Conservation (phyloP, 352 stramenopile genomes). For the Phytophthora macrochlamydospora region DNA sequence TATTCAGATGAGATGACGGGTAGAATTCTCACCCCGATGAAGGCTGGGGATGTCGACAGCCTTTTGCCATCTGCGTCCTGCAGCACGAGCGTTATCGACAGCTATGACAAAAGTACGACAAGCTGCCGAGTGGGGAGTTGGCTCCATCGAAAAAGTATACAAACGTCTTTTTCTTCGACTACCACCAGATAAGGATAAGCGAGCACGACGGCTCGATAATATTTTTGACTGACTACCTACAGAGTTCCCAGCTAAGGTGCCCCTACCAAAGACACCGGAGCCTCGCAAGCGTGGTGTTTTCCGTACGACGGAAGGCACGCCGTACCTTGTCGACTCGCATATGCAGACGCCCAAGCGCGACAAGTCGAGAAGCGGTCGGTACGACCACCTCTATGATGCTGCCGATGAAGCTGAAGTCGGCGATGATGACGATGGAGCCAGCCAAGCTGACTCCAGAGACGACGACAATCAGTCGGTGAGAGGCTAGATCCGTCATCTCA, state of each 20-base stretch:
- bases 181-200: not conserved
- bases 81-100: not conserved
- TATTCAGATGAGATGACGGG: not conserved
- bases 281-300: no score
- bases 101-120: not conserved
- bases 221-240: constrained; percentile 3
- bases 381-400: no score
- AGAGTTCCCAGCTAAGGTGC: not conserved
- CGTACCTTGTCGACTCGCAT: no score
- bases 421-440: not conserved
- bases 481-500: not conserved
- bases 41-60: not conserved
- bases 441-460: not conserved
- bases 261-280: no score
- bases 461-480: not conserved
- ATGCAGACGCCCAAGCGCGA: no score
- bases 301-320: no score
- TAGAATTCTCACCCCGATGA: constrained; percentile 3
- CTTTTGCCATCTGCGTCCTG: not conserved
- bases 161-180: not conserved
- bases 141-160: constrained; percentile 9
- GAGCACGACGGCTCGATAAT: not conserved
- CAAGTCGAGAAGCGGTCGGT: no score
- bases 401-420: no score
- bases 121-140: constrained; percentile 5